phyloP scores from a whole-genome alignment of 352 stramenopile genomes.

The Peronospora farinosa region DNA sequence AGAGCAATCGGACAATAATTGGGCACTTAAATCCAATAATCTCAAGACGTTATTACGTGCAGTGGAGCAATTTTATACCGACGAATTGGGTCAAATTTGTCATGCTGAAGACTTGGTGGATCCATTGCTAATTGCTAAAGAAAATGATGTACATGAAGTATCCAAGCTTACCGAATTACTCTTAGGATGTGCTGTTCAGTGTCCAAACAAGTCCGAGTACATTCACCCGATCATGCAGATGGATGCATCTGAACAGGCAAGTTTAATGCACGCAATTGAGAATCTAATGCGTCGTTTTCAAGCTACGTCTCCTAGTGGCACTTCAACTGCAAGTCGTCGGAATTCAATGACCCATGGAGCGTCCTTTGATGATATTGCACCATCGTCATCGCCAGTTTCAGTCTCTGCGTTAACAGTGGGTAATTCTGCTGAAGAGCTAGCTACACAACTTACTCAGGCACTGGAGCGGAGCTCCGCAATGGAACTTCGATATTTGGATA shows the following conservation, averaged over 20 bases:
- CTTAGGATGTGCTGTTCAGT: constrained; percentile 73
- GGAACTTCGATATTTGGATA: constrained; percentile 70
- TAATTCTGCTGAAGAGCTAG: constrained; percentile 40
- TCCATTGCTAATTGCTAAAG: constrained; percentile 57
- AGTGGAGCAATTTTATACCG: constrained; percentile 78
- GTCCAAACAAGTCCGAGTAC: constrained; percentile 72
- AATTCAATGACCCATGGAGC: constrained; percentile 29
- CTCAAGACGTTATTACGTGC: constrained; percentile 67
- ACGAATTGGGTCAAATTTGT: constrained; percentile 73
- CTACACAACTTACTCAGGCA: constrained; percentile 51
- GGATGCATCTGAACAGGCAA: constrained; percentile 66
- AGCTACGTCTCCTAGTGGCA: constrained; percentile 38
- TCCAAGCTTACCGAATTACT: constrained; percentile 66
- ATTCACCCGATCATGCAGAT: constrained; percentile 84
- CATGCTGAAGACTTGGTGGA: constrained; percentile 66
- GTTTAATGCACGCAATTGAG: constrained; percentile 82
- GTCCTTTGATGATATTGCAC: constrained; percentile 57
- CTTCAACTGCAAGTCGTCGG: constrained; percentile 19
- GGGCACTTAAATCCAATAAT: constrained; percentile 75
- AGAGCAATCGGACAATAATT: constrained; percentile 50
- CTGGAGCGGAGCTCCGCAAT: constrained; percentile 62
- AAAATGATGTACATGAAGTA: constrained; percentile 62
- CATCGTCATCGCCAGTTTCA: constrained; percentile 24
- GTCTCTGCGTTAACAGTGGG: constrained; percentile 28
- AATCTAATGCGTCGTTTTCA: constrained; percentile 79